These are phyloP conservation scores for Apiotrichum brassicae DNA, from an alignment of 1,284 basidiomycete genomes.

Conservation along the genomic window DNA sequence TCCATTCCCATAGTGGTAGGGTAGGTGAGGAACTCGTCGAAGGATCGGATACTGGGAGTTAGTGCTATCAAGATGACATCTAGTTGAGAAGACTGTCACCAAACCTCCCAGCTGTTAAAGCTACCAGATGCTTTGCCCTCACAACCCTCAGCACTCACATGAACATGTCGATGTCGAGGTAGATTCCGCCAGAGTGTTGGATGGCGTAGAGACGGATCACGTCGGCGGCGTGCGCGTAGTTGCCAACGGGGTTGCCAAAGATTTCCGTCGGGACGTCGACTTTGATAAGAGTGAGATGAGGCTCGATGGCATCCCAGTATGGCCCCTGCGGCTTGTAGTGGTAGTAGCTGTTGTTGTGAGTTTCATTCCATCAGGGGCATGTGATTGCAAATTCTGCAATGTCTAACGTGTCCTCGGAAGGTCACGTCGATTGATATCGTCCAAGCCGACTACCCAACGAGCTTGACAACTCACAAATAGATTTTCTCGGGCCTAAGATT, in stretches of 20 bases:
- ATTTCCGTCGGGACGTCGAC: constrained; percentile 34
- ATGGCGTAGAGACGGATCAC: constrained; percentile 41
- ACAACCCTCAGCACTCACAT: constrained; percentile 30
- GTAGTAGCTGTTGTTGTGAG: constrained; percentile 36
- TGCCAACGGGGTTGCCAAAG: constrained; percentile 31
- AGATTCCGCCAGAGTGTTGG: constrained; percentile 48
- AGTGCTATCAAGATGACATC: neutral
- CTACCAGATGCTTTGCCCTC: too few relatives aligned
- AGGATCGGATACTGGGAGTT: constrained; percentile 27
- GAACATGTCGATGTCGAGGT: constrained; percentile 50
- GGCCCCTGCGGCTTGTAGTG: constrained; percentile 43
- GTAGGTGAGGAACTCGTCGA: constrained; percentile 40
- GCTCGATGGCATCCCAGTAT: constrained; percentile 44
- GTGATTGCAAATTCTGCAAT: too few relatives aligned
- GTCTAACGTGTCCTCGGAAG: too few relatives aligned
- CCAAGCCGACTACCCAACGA: too few relatives aligned
- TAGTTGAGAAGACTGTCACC: too few relatives aligned
- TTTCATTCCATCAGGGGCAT: too few relatives aligned
- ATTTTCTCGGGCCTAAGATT: constrained; percentile 45
- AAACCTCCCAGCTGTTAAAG: neutral
- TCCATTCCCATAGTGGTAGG: constrained; percentile 49
- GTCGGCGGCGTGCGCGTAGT: constrained; percentile 48
- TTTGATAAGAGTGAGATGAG: constrained; percentile 39
- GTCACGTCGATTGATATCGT: too few relatives aligned
- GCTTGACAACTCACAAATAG: constrained; percentile 38